Evolutionary conservation across 176 grass and related monocot genomes (phyloP).

Genomic region (Aegilops longissima): DNA sequence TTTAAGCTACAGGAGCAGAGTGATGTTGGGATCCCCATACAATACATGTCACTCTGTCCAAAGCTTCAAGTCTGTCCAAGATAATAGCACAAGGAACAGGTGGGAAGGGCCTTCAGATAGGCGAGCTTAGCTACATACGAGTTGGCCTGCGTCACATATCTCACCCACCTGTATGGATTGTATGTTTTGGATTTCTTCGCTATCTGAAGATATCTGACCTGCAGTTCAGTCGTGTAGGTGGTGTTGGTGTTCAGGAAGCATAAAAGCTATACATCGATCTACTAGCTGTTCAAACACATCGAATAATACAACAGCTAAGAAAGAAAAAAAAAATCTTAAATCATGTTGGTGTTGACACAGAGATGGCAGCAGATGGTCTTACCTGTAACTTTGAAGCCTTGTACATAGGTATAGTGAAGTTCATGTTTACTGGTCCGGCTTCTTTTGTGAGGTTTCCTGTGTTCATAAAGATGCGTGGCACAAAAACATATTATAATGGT

Average conservation of each 20-base stretch:
- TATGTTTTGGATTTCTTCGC: slow-evolving; percentile 96
- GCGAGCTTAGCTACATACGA: slow-evolving; percentile 70
- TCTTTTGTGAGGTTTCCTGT: slow-evolving; percentile 94
- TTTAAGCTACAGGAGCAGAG: slow-evolving; percentile 4
- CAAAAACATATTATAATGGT: not conserved
- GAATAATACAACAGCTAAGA: not conserved
- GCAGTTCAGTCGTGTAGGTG: slow-evolving; percentile 21
- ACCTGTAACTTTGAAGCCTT: slow-evolving; percentile 95
- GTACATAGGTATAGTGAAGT: slow-evolving; percentile 98
- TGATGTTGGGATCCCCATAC: slow-evolving; percentile 30
- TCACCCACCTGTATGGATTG: slow-evolving; percentile 95
- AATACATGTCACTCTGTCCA: slow-evolving; percentile 1
- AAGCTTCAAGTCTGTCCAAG: slow-evolving; percentile 7
- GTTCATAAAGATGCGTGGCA: slow-evolving; percentile 28
- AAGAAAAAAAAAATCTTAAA: not conserved
- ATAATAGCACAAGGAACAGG: not conserved
- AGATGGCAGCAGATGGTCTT: slow-evolving; percentile 14
- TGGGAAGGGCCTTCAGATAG: slow-evolving; percentile 34
- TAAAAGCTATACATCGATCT: not conserved
- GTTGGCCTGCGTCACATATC: slow-evolving; percentile 95
- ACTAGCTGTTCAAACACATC: not conserved
- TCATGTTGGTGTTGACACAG: not conserved
- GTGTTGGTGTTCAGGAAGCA: slow-evolving; percentile 6
- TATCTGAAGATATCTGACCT: slow-evolving; percentile 98
- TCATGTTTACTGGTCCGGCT: slow-evolving; percentile 97